A percentile compares a stretch with the other conserved stretches of the same genome.
phyloP scores from a whole-genome alignment of 192 early-diverging fungal genomes.

The Phlyctochytrium bullatum region DNA sequence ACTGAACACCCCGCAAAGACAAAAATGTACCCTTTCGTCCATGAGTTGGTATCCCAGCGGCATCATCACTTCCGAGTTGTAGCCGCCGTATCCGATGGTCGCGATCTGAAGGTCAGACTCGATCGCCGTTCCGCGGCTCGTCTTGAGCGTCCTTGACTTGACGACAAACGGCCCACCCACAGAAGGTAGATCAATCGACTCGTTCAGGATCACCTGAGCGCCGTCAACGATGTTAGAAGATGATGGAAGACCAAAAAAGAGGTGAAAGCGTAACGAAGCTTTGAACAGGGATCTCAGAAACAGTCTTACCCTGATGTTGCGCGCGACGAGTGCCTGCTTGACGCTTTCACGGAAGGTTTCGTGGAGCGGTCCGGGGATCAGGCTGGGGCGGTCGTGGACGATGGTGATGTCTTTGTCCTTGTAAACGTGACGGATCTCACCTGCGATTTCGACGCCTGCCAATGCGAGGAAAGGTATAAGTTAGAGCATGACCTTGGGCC shows the following conservation, averaged over 20 bases:
- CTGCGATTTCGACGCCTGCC: constrained; percentile 75
- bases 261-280: no score
- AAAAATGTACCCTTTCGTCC: constrained; percentile 5
- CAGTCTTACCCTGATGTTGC: background rate
- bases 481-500: no score
- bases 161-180: background rate
- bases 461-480: no score
- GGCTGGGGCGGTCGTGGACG: constrained; percentile 55
- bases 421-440: constrained; percentile 63
- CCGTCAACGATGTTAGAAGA: background rate
- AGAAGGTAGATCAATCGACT: constrained; percentile 3
- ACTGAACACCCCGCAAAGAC: background rate
- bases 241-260: no score
- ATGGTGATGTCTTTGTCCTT: constrained; percentile 62
- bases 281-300: no score
- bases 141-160: constrained; percentile 31
- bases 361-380: background rate
- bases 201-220: constrained; percentile 3
- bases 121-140: constrained; percentile 42
- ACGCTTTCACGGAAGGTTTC: background rate
- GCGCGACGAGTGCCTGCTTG: background rate
- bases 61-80: constrained; percentile 1
- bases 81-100: background rate
- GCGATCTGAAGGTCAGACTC: constrained; percentile 60
- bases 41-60: background rate